Evolutionary conservation across 495 filamentous ascomycete genomes (phyloP).

Genomic region (Aspergillus asperescens): DNA sequence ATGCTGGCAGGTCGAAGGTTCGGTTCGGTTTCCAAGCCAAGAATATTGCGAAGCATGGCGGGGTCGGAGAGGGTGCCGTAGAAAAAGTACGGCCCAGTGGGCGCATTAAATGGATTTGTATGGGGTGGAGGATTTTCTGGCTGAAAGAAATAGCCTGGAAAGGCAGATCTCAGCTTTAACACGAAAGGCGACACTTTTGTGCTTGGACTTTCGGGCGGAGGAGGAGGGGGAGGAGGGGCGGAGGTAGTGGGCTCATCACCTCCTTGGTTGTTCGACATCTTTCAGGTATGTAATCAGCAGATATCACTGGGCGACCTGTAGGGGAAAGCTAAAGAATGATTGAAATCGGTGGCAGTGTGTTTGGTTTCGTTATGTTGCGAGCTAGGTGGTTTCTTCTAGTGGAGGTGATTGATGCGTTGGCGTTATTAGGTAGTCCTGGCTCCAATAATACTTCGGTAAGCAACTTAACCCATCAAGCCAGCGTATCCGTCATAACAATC

Average conservation of each 20-base stretch:
- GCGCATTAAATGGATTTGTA: conserved; percentile 4
- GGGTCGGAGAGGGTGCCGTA: conserved; percentile 30
- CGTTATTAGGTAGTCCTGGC: too few relatives aligned
- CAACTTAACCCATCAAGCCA: too few relatives aligned
- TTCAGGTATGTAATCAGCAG: too few relatives aligned
- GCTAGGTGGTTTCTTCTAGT: too few relatives aligned
- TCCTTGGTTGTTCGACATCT: conserved; percentile 15
- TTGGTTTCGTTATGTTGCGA: too few relatives aligned
- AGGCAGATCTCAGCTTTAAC: conserved; percentile 12
- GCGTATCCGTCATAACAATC: neutral
- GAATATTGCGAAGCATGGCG: conserved; percentile 14
- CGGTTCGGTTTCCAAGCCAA: conserved; percentile 15
- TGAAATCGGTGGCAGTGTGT: too few relatives aligned
- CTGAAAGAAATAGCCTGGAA: conserved; percentile 15
- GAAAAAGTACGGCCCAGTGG: conserved; percentile 30
- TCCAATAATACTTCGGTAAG: too few relatives aligned
- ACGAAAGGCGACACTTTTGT: conserved; percentile 15
- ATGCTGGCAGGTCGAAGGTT: conserved; percentile 15
- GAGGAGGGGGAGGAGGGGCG: conserved; percentile 12
- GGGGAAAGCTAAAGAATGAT: too few relatives aligned
- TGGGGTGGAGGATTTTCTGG: conserved; percentile 5
- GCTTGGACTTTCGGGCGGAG: conserved; percentile 10
- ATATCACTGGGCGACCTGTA: too few relatives aligned
- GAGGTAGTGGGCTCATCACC: neutral
- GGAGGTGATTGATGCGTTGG: too few relatives aligned